Evolutionary conservation across 257 asterid genomes (phyloP).

Genomic region (Salvia rosmarinus): DNA sequence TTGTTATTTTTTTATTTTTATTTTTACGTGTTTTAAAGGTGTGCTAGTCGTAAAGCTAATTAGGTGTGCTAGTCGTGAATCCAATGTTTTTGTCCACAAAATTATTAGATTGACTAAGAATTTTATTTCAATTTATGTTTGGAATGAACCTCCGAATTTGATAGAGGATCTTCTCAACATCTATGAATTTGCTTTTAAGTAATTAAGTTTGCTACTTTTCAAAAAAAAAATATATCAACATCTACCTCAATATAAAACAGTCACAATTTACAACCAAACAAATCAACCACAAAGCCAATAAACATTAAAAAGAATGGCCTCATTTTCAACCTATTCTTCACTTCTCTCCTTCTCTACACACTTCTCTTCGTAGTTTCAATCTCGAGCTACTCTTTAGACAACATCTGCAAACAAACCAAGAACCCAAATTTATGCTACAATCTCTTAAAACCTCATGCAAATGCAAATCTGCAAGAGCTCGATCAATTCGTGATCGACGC

Average conservation of each 20-base stretch:
- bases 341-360: slow-evolving; percentile 21
- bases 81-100: too few species aligned
- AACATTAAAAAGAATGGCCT: background rate
- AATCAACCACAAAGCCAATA: background rate
- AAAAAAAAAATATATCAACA: too few species aligned
- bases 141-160: too few species aligned
- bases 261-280: background rate
- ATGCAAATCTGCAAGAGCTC: slow-evolving; percentile 12
- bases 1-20: too few species aligned
- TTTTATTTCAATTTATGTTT: too few species aligned
- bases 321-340: background rate
- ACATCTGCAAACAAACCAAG: slow-evolving; percentile 32
- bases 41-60: too few species aligned
- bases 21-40: too few species aligned
- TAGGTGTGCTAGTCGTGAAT: too few species aligned
- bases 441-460: background rate
- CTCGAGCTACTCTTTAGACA: slow-evolving; percentile 20
- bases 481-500: slow-evolving; percentile 1
- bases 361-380: slow-evolving; percentile 4
- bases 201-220: too few species aligned
- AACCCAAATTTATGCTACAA: slow-evolving; percentile 25
- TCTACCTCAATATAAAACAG: background rate
- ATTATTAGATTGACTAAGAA: too few species aligned
- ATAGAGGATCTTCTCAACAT: too few species aligned
- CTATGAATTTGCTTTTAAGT: too few species aligned